Conservation (phyloP, 768 basidiomycete genomes). For the Phaeolepiota aurea region DNA sequence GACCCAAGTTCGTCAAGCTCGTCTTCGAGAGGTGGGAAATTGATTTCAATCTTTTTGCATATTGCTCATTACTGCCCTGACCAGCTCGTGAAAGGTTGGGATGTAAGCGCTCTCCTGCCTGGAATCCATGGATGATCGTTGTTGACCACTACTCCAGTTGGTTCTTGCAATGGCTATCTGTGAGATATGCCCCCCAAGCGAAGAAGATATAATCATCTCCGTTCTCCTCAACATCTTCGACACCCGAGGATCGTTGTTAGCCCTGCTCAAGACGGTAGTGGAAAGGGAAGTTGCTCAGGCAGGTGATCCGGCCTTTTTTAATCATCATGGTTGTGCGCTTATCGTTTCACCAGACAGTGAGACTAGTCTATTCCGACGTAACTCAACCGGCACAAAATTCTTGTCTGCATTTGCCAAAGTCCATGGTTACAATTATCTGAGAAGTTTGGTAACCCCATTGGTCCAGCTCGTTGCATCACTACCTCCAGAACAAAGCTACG, state of each 20-base stretch:
- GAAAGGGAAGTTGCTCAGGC: constrained; percentile 77
- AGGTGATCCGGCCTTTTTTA: constrained; percentile 30
- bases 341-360: constrained; percentile 52
- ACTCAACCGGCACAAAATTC: constrained; percentile 82
- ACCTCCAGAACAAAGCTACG: constrained; percentile 68
- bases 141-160: constrained; percentile 34
- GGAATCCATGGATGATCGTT: not conserved
- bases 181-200: constrained; percentile 71
- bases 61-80: not conserved
- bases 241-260: constrained; percentile 61
- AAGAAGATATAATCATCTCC: constrained; percentile 79
- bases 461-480: constrained; percentile 66
- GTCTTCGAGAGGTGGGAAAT: constrained; percentile 49
- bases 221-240: constrained; percentile 85
- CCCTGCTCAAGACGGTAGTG: constrained; percentile 74
- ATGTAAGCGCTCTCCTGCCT: constrained; percentile 38
- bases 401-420: constrained; percentile 79
- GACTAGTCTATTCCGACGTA: constrained; percentile 77
- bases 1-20: constrained; percentile 37
- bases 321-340: constrained; percentile 3
- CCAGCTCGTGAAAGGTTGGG: constrained; percentile 66
- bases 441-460: constrained; percentile 68
- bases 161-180: constrained; percentile 78
- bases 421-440: constrained; percentile 91
- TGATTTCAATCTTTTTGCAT: not conserved